These are phyloP conservation scores for Microcyclospora tardicrescens DNA, from an alignment of 2,329 filamentous ascomycete genomes.

Conservation along the genomic window DNA sequence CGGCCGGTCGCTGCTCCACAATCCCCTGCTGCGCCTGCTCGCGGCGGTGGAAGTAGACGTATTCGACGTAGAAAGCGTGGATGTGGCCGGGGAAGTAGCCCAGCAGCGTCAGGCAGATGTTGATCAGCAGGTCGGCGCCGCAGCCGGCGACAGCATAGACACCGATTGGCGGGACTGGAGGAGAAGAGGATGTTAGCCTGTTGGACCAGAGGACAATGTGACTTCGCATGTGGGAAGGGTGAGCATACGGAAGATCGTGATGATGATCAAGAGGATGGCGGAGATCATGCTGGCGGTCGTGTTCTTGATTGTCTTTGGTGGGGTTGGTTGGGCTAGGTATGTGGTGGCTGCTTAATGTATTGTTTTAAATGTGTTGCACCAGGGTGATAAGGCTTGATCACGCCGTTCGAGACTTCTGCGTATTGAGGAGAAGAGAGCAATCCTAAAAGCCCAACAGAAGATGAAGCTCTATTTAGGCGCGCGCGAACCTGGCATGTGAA, in stretches of 20 bases:
- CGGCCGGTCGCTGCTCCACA: slow-evolving; percentile 42
- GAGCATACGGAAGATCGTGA: slow-evolving; percentile 32
- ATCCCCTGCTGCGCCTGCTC: slow-evolving; percentile 49
- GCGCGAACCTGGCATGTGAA: no score
- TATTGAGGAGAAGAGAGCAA: no score
- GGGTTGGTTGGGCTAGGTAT: no score
- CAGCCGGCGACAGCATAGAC: slow-evolving; percentile 38
- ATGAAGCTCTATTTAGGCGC: no score
- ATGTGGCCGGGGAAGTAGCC: slow-evolving; percentile 63
- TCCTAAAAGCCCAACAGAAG: no score
- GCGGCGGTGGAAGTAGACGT: slow-evolving; percentile 65
- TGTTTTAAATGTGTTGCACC: no score
- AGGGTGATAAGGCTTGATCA: no score
- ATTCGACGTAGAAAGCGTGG: slow-evolving; percentile 64
- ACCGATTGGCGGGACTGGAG: slow-evolving; percentile 34
- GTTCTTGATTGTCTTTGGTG: neutral
- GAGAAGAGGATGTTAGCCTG: neutral
- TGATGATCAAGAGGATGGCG: slow-evolving; percentile 30
- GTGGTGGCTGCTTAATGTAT: no score
- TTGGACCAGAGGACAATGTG: neutral
- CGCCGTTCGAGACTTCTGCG: no score
- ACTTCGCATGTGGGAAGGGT: neutral
- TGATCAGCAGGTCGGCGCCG: slow-evolving; percentile 35
- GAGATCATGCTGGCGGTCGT: slow-evolving; percentile 4
- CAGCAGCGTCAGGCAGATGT: slow-evolving; percentile 30